Base-by-base conservation (phyloP, 2,329 filamentous ascomycete genomes). In the Thermoascus crustaceus region DNA sequence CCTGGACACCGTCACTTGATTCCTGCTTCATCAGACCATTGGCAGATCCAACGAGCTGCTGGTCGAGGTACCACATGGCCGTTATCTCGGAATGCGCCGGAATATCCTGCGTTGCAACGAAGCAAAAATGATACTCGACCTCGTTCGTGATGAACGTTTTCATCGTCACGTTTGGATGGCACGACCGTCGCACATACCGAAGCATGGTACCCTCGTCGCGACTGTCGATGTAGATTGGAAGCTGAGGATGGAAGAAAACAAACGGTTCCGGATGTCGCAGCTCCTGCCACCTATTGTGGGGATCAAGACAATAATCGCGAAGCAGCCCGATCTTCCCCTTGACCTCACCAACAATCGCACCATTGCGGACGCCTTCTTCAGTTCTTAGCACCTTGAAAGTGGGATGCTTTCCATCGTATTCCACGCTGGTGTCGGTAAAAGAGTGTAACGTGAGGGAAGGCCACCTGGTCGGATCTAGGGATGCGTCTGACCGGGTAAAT, bases 171-270 rank as follows among this genome's bases (percentile, higher is more conserved):
- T 96, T 98, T 1, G 91, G 85, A 42, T 76, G 78, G 65, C 91
- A 98, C 51, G 91, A 96, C 46, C 89, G 78, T 38, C 91, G 78
- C n/a, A 93, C 79, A 55, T 91, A 95, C 29, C 91, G 83, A 38
- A 91, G 79, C 22, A 78, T 68, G 4, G 85, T 94, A 14, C 89
- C 91, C 64, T 94, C 86, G 55, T 76, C 77, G 40, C 91, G 75
- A 7, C 88, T 91, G 60, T 95, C 91, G 52, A 98, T 91, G 63
- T 88, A 94, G 8, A 98, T 75, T 0, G 89, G 89, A 6, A 96
- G 75, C 39, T 80, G 73, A 1, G 87, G 85, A 52, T 93, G 88
- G 60, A 96, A 89, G 55, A 88, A 85, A 16, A 89, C 82, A 49
- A 87, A 87, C 1, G 84, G 84, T 37, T 69, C 65, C 2, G 69